Percentiles rank a stretch among this genome's conserved stretches.
Conservation (phyloP, 768 basidiomycete genomes). For the Tricholomella constricta region DNA sequence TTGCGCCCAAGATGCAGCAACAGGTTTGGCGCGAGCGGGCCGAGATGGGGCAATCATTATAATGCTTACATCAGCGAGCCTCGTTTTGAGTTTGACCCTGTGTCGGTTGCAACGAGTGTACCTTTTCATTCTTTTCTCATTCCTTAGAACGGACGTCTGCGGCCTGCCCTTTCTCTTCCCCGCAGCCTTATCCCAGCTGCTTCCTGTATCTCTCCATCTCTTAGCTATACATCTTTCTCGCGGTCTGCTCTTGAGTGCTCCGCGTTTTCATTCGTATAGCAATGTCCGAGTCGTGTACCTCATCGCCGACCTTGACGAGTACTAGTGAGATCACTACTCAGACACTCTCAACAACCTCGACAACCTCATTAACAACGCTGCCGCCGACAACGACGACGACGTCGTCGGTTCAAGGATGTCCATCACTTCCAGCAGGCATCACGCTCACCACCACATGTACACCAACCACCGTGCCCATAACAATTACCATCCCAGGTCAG, state of each 20-base stretch:
- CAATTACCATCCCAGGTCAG: slow-evolving; percentile 26
- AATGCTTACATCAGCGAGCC: slow-evolving; percentile 19
- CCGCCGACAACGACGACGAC: slow-evolving; percentile 30
- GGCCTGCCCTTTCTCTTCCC: slow-evolving; percentile 7
- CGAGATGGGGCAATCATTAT: no score
- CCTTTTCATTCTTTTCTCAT: slow-evolving; percentile 14
- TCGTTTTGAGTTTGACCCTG: slow-evolving; percentile 13
- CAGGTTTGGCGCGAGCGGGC: background rate
- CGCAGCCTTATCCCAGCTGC: slow-evolving; percentile 7
- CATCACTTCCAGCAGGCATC: slow-evolving; percentile 16
- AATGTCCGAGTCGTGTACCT: slow-evolving; percentile 42
- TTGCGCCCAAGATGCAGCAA: background rate
- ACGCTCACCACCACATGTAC: slow-evolving; percentile 6
- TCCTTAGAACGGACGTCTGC: slow-evolving; percentile 16
- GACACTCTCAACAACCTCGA: slow-evolving; percentile 36
- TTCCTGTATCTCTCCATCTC: slow-evolving; percentile 1
- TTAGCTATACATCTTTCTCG: background rate
- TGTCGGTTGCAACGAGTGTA: slow-evolving; percentile 15
- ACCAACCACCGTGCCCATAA: slow-evolving; percentile 13
- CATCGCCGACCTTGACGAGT: slow-evolving; percentile 45
- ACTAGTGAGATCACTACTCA: slow-evolving; percentile 40
- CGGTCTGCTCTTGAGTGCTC: slow-evolving; percentile 6
- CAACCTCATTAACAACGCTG: slow-evolving; percentile 32
- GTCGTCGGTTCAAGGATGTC: slow-evolving; percentile 32
- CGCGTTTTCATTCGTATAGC: background rate